These are phyloP conservation scores for Saccharata proteae DNA, from an alignment of 2,329 filamentous ascomycete genomes.

Conservation along the genomic window DNA sequence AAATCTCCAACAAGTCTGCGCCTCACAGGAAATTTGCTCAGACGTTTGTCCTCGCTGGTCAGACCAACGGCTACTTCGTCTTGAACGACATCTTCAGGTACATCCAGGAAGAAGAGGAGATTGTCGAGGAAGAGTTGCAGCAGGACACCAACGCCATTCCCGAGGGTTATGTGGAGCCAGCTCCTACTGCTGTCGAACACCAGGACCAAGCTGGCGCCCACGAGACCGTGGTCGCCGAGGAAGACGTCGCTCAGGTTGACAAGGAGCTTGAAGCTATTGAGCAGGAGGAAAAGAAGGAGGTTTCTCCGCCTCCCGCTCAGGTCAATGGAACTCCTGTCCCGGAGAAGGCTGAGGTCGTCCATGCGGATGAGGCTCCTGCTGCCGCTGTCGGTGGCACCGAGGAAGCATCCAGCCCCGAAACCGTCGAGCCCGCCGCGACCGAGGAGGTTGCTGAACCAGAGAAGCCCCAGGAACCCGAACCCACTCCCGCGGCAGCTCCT, in stretches of 20 bases:
- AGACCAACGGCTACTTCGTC: conserved; percentile 95
- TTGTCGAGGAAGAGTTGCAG: conserved; percentile 36
- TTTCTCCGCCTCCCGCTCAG: conserved; percentile 17
- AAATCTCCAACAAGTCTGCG: conserved; percentile 86
- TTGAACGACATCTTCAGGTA: conserved; percentile 97
- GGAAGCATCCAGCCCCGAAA: conserved; percentile 18
- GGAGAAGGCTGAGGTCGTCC: conserved; percentile 21
- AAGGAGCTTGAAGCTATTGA: conserved; percentile 55
- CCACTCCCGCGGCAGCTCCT: conserved; percentile 39
- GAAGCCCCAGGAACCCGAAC: conserved; percentile 52
- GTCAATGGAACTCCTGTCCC: conserved; percentile 25
- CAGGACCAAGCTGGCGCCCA: conserved; percentile 21
- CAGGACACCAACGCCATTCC: conserved; percentile 21
- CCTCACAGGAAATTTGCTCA: conserved; percentile 94
- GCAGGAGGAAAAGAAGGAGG: conserved; percentile 17
- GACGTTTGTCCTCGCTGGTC: conserved; percentile 92
- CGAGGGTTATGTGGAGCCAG: conserved; percentile 29
- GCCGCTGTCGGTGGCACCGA: conserved; percentile 20
- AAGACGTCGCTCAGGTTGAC: conserved; percentile 43
- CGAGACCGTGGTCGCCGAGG: conserved; percentile 31
- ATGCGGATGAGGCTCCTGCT: conserved; percentile 27
- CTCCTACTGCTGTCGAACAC: conserved; percentile 21
- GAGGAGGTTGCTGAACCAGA: conserved; percentile 32
- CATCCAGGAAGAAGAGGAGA: conserved; percentile 72
- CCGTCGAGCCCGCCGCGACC: conserved; percentile 16